Evolutionary conservation across 768 basidiomycete genomes (phyloP), one percentile per base, ranked within the genome.

Genomic region (Nidularia pulvinata): DNA sequence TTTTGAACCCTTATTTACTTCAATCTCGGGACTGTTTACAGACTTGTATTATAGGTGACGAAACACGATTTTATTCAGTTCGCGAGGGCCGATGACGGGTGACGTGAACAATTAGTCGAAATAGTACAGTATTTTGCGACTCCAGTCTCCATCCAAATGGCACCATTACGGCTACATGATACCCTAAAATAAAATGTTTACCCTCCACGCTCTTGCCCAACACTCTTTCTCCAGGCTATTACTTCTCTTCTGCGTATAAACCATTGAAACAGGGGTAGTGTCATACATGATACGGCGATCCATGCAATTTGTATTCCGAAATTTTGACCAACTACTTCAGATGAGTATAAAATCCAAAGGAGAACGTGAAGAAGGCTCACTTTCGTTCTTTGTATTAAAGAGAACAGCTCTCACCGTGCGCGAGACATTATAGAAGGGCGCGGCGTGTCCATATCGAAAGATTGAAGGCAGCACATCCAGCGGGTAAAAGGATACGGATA

Each of bases 351-450:
- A 33, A n/a, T 13, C 5, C 19, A 19, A 39, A 13, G 22, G 14
- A 25, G n/a, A 22, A 46, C 49, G 35, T 39, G 46, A 33, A 42
- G 6, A n/a, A 25, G n/a, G 67, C 78, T 48, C 52, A 85, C 83
- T 59, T 46, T 75, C 62, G 55, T 86, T 82, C 63, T 80, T 81
- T 1, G 83, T 85, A 39, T 76, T 64, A 56, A 88, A 88, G 30
- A 87, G 60, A 53, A 89, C 70, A 25, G 79, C 69, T 16, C 87
- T 74, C 10, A 80, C 73, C 1, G 84, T 77, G 19, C 69, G 63
- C 6, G 79, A 74, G n/a, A 86, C 71, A 59, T 85, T 84, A 64
- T 84, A 86, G 61, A 88, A 85, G 1, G 86, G 87, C 62, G 72
- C 75, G 2, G 76, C 84, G 59, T 81, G 82, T 3, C 84, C 87